A percentile compares a stretch with the other conserved stretches of the same genome.
phyloP scores from a whole-genome alignment of 2,329 filamentous ascomycete species.

The Fusarium falciforme region DNA sequence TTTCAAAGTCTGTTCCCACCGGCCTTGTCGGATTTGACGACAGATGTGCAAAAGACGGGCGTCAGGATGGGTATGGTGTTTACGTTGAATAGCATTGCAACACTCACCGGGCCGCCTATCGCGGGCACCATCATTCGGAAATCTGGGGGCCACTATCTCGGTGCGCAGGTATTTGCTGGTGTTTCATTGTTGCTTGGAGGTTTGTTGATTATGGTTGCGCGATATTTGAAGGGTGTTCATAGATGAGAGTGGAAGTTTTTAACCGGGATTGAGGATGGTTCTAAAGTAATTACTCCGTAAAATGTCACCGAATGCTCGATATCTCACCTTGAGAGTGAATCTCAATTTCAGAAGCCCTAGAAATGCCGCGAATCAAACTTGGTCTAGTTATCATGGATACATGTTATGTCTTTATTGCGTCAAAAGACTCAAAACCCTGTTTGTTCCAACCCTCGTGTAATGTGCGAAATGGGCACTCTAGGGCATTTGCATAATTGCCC shows the following conservation, averaged over 20 bases:
- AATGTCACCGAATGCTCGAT: neutral
- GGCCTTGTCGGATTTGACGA: neutral
- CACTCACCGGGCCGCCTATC: neutral
- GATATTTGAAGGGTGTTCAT: neutral
- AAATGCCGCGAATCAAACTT: neutral
- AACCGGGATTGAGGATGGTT: neutral
- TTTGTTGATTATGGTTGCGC: neutral
- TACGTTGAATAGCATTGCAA: neutral
- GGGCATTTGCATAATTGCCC: neutral
- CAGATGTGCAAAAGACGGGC: neutral
- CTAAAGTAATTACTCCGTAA: too few relatives aligned
- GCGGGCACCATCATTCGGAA: neutral
- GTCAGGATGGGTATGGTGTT: slow-evolving; percentile 1
- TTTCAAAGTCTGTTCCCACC: neutral
- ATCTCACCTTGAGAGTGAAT: neutral
- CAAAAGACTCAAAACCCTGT: neutral
- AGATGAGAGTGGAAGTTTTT: neutral
- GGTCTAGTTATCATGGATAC: neutral
- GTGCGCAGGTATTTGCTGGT: neutral
- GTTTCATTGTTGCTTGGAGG: neutral
- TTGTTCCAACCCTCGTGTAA: neutral
- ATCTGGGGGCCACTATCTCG: neutral
- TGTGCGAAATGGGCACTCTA: neutral
- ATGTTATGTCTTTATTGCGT: neutral
- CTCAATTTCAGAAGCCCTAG: neutral